Percentiles rank a stretch among this genome's conserved stretches.
Evolutionary conservation across 305 asterid genomes (phyloP).

Genomic region (Solanum hybrid): DNA sequence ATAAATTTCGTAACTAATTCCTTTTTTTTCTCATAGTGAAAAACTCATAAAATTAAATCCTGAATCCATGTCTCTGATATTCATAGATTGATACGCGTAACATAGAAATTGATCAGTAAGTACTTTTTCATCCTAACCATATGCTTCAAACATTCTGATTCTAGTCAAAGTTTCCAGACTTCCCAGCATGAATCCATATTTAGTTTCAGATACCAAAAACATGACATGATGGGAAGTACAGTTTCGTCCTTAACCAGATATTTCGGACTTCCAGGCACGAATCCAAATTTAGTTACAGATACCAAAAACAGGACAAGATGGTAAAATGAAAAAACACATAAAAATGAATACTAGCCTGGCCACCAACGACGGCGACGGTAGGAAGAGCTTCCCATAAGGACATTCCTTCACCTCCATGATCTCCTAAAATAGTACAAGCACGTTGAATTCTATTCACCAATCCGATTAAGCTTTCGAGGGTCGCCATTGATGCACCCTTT

Average conservation of each 20-base stretch:
- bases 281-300: neutral
- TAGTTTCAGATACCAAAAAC: neutral
- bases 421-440: conserved; percentile 93
- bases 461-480: conserved; percentile 93
- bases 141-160: neutral
- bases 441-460: conserved; percentile 82
- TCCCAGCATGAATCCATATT: fast-evolving
- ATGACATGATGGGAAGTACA: neutral
- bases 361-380: conserved; percentile 97
- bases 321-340: too few relatives aligned
- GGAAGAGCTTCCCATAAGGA: conserved; percentile 99
- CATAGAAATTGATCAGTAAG: neutral
- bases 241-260: neutral
- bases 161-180: neutral
- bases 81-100: neutral
- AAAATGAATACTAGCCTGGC: conserved; percentile 47
- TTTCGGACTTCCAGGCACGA: neutral
- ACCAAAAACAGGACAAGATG: neutral
- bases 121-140: fast-evolving
- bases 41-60: neutral
- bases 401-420: conserved; percentile 97
- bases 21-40: neutral
- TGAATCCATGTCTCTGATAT: neutral
- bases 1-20: neutral
- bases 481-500: conserved; percentile 42